Percentiles rank a stretch among this genome's conserved stretches.
These are phyloP conservation scores for Candida suzukii DNA, from an alignment of 805 yeast species.

Conservation along the genomic window DNA sequence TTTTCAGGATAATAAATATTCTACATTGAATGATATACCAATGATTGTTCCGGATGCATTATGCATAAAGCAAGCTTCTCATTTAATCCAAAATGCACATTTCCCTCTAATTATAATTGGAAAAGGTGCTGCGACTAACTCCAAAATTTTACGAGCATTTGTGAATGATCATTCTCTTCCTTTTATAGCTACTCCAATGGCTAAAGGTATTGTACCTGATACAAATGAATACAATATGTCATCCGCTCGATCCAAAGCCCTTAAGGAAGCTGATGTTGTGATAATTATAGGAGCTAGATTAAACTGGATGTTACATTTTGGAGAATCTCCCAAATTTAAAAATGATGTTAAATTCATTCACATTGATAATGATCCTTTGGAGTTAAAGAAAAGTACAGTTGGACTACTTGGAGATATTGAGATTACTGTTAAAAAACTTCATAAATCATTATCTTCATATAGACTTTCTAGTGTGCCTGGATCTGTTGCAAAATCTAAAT, in stretches of 20 bases:
- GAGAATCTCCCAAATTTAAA: slow-evolving; percentile 47
- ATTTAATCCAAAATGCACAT: slow-evolving; percentile 26
- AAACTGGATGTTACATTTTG: slow-evolving; percentile 71
- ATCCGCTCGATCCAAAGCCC: slow-evolving; percentile 57
- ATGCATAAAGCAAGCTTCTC: slow-evolving; percentile 29
- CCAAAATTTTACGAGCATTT: slow-evolving; percentile 31
- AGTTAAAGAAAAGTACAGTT: slow-evolving; percentile 22
- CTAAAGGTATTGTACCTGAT: slow-evolving; percentile 63
- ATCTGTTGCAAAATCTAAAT: slow-evolving; percentile 20
- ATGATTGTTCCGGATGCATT: slow-evolving; percentile 28
- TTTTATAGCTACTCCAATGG: slow-evolving; percentile 75
- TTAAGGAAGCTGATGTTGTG: slow-evolving; percentile 51
- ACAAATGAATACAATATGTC: slow-evolving; percentile 39
- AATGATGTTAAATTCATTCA: slow-evolving; percentile 44
- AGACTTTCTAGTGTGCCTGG: slow-evolving; percentile 23
- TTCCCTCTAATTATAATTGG: slow-evolving; percentile 56
- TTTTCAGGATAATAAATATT: not conserved
- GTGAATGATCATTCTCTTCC: slow-evolving; percentile 38
- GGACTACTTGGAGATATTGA: slow-evolving; percentile 41
- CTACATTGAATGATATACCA: slow-evolving; percentile 15
- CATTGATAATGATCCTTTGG: slow-evolving; percentile 47
- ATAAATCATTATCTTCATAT: slow-evolving; percentile 10
- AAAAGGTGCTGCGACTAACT: slow-evolving; percentile 51
- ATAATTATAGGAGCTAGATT: slow-evolving; percentile 58
- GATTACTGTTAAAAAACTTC: slow-evolving; percentile 31